These are phyloP conservation scores for Kodamaea alishanica DNA, from an alignment of 1,139 yeast species.

Conservation along the genomic window DNA sequence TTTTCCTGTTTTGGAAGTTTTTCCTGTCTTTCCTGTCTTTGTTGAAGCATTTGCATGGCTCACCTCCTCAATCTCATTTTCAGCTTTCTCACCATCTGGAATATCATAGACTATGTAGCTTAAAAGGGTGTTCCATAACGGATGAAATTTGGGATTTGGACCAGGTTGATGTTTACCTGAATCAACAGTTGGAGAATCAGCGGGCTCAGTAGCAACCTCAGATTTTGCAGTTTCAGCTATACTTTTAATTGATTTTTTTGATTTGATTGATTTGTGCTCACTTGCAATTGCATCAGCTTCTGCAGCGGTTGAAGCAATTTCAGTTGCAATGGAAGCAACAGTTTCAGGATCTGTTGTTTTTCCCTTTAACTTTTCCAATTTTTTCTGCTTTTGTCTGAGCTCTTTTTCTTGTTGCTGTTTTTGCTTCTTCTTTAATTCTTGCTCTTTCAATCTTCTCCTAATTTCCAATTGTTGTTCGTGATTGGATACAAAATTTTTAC, in stretches of 20 bases:
- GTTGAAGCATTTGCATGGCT: conserved; percentile 1
- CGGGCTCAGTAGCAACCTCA: background rate
- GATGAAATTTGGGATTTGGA: conserved; percentile 28
- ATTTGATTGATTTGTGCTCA: conserved; percentile 1
- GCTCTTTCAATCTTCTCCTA: conserved; percentile 16
- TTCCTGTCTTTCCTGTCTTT: conserved; percentile 2
- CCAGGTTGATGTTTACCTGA: conserved; percentile 1
- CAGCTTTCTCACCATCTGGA: conserved; percentile 6
- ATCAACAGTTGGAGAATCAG: background rate
- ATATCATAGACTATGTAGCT: conserved; percentile 35
- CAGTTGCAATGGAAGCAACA: no score
- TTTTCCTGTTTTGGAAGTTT: conserved; percentile 2
- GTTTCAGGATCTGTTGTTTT: background rate
- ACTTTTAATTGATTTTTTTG: conserved; percentile 1
- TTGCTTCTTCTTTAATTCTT: conserved; percentile 9
- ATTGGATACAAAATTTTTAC: conserved; percentile 29
- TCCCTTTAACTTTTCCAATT: conserved; percentile 6
- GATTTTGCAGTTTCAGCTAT: background rate
- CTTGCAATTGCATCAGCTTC: no score
- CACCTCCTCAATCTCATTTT: conserved; percentile 10
- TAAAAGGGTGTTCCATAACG: conserved; percentile 37
- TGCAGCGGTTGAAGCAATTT: no score
- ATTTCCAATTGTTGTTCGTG: conserved; percentile 23
- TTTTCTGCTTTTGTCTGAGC: background rate
- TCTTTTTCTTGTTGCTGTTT: conserved; percentile 1